Evolutionary conservation across 2,329 filamentous ascomycete genomes (phyloP).

Genomic region (Sarocladium strictum): DNA sequence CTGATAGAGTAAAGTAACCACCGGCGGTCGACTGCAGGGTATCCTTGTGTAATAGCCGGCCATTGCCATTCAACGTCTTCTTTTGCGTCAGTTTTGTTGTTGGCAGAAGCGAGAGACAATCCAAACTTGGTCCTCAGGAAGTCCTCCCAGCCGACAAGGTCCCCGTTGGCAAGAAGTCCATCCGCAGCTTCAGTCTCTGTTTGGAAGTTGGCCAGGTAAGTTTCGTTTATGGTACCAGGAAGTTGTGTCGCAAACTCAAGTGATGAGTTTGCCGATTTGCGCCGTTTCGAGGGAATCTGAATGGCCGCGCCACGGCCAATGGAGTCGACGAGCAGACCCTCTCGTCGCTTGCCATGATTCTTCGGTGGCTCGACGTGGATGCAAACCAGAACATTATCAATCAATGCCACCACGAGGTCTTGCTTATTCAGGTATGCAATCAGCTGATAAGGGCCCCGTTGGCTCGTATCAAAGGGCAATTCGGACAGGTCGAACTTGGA

Average conservation of each 20-base stretch:
- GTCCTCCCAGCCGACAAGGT: conserved; percentile 44
- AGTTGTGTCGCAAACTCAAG: conserved; percentile 29
- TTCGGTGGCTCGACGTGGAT: conserved; percentile 62
- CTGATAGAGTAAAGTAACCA: conserved; percentile 60
- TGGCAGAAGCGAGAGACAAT: conserved; percentile 20
- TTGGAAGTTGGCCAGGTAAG: conserved; percentile 40
- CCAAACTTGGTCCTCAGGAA: conserved; percentile 44
- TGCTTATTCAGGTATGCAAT: conserved; percentile 59
- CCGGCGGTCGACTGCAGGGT: conserved; percentile 54
- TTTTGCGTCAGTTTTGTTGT: conserved; percentile 15
- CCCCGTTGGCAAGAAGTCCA: conserved; percentile 36
- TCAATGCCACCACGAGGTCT: conserved; percentile 59
- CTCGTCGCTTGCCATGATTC: conserved; percentile 47
- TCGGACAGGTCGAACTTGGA: conserved; percentile 37
- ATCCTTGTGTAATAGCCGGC: conserved; percentile 29
- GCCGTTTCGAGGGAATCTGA: conserved; percentile 28
- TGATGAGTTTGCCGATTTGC: conserved; percentile 23
- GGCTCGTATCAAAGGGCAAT: conserved; percentile 29
- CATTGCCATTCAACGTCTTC: conserved; percentile 44
- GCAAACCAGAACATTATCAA: conserved; percentile 58
- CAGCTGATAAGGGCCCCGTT: conserved; percentile 35
- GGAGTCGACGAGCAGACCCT: conserved; percentile 65
- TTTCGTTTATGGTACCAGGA: conserved; percentile 45
- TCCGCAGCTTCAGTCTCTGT: conserved; percentile 42
- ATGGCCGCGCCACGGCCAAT: conserved; percentile 57